Percentiles rank a stretch among this genome's conserved stretches.
phyloP scores from a whole-genome alignment of 208 protist genomes.

The Acanthamoeba rhysodes region DNA sequence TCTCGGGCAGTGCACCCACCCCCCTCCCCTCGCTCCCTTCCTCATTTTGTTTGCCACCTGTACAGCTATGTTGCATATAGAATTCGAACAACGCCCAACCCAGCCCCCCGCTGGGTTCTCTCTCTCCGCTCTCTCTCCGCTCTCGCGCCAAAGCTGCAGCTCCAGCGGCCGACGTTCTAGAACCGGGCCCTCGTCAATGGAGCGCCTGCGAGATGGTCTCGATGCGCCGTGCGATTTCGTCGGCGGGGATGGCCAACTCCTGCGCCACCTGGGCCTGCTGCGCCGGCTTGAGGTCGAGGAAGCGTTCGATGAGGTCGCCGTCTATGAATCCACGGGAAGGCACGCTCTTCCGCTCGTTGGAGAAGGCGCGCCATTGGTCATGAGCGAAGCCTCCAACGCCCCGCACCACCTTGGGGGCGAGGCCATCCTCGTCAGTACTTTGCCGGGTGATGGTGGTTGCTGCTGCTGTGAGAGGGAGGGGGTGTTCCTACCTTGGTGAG shows the following conservation, averaged over 20 bases:
- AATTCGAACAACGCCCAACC: background rate
- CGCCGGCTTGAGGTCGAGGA: constrained; percentile 86
- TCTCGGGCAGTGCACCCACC: too few relatives aligned
- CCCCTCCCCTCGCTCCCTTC: too few relatives aligned
- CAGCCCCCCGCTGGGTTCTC: too few relatives aligned
- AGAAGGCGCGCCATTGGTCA: constrained; percentile 88
- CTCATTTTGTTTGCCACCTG: background rate
- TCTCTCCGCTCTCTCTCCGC: too few relatives aligned
- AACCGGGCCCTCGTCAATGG: background rate
- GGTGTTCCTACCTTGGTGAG: constrained; percentile 58
- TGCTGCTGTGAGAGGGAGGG: background rate
- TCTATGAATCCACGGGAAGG: constrained; percentile 87
- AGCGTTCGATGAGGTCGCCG: constrained; percentile 92
- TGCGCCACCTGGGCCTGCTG: constrained; percentile 80
- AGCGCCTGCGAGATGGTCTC: constrained; percentile 6
- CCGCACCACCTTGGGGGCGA: constrained; percentile 76
- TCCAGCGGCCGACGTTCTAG: background rate
- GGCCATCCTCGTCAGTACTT: too few relatives aligned
- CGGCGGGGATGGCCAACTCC: background rate
- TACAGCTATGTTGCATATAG: background rate
- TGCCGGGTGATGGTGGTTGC: background rate
- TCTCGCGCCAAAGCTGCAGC: too few relatives aligned
- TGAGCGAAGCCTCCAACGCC: constrained; percentile 90
- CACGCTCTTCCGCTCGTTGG: constrained; percentile 82
- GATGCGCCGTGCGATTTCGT: background rate